Evolutionary conservation across 2,329 filamentous ascomycete genomes (phyloP), one percentile per base, ranked within the genome.

Genomic region (Fusarium subtropicale): DNA sequence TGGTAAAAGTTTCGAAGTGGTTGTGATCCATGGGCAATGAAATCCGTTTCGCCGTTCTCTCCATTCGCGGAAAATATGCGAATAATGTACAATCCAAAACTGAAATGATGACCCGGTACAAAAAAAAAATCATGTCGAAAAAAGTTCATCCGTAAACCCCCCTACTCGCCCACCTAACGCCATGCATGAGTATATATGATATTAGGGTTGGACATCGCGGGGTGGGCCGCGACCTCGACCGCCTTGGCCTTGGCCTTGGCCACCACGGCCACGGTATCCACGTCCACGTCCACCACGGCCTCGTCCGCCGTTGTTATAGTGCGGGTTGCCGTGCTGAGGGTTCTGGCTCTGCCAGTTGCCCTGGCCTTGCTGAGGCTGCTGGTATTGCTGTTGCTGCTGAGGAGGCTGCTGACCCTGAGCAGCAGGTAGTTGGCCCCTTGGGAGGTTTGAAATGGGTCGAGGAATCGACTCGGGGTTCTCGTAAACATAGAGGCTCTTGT

Each of bases 401-500:
- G 42, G 36, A 36, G 42, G 24, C 60, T 77, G 75, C 26, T 73
- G 71, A 56, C 73, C 77, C 72, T 76, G 76, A 24, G 46, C 75
- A 69, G 45, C 64, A 62, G 74, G 71, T 36, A 74, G 67, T 34
- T 75, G 65, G 63, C 73, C 68, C 60, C 74, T 69, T 68, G 78
- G 67, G 66, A 86, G 81, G 68, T 83, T 87, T 47, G 86, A 86
- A 69, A 88, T 83, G 13, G 96, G 96, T 34, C 94, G 90, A 52
- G 97, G 96, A 74, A 99, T 98, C 60, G 87, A 95, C 76, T 99
- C 95, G 1, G 96, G 96, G 68, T 94, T 92, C 68, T 99, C 97
- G 80, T 99, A 99, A 53, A 99, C 96, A 79, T 99, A 99, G 38
- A 99, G 89, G 69, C 92, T 97, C 87, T 97, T 98, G 84, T 99